Evolutionary conservation across 1,139 yeast genomes (phyloP), one percentile per base, ranked within the genome.

Genomic region (Meyerozyma elateridarum): DNA sequence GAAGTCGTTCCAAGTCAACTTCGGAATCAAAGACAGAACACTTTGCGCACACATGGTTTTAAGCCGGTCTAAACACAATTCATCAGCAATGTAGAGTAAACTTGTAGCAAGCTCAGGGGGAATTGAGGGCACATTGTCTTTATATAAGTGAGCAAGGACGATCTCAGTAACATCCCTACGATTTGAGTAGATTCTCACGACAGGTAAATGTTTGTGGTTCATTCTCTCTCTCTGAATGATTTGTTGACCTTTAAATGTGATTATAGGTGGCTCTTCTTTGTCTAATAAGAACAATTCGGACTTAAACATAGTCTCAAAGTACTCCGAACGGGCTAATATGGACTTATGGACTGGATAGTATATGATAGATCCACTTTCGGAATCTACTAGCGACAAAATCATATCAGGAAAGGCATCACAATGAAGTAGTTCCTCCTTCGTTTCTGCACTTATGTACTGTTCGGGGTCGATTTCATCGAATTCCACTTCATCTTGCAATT

Each of bases 311-410:
- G 79, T 69, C 36, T 69, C 74, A 49, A 76, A 84, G 49, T 79
- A 83, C 29, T 75, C 83, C 1, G 83, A 73, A 29, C 88, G 56
- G 6, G 69, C 56, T 22, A 84, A 50, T 36, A 83, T 70, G 0
- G 84, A 68, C 32, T 77, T 64, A 51, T 84, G 85, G 5, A 70
- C 77, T 0, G 91, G 87, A 44, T 75, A 82, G 37, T 63, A 68
- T 1, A 54, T 40, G 3, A 57, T 48, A 0, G 53, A 30, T 39
- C 54, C 45, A 29, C 51, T 31, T 36, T 54, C 45, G 9, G 52
- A 44, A 28, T 64, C 70, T 3, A 63, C 41, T 1, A 65, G 64
- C 2, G 64, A 51, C 1, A 78, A 38, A 3, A 76, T 56, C 0
- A 72, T 54, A 51, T 80, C 87, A 0, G 85, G 73, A 20, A 54